Conservation (phyloP, 2,329 filamentous ascomycete genomes). For the Mollisiaceae sp. region DNA sequence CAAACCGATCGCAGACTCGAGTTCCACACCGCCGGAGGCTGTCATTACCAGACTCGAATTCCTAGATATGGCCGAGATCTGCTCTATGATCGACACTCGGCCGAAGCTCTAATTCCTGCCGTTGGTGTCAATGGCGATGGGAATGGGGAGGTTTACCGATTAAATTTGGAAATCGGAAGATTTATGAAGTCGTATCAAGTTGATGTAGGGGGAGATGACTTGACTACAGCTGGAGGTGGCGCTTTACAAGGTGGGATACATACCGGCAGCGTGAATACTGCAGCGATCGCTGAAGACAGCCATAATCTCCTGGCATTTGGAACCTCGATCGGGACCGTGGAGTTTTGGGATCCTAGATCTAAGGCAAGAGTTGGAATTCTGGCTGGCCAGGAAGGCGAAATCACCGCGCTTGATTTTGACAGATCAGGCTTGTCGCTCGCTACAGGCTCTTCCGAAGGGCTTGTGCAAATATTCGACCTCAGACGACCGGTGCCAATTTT, state of each 20-base stretch:
- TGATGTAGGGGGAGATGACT: conserved; percentile 85
- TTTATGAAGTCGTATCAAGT: conserved; percentile 96
- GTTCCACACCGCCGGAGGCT: conserved; percentile 87
- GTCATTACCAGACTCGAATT: conserved; percentile 87
- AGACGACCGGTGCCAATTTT: conserved; percentile 84
- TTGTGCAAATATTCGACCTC: conserved; percentile 90
- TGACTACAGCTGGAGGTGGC: conserved; percentile 66
- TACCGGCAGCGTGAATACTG: conserved; percentile 85
- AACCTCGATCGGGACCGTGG: conserved; percentile 91
- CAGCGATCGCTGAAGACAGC: conserved; percentile 82
- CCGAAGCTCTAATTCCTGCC: conserved; percentile 85
- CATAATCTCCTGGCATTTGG: conserved; percentile 94
- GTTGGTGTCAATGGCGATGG: conserved; percentile 88
- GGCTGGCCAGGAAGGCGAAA: conserved; percentile 69
- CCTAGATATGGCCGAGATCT: conserved; percentile 92
- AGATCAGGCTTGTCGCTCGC: conserved; percentile 83
- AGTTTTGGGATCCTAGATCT: conserved; percentile 93
- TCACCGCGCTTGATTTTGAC: conserved; percentile 88
- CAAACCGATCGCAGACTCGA: conserved; percentile 91
- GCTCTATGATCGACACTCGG: conserved; percentile 78
- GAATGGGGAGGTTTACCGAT: conserved; percentile 86
- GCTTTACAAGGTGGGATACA: conserved; percentile 86
- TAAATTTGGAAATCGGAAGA: conserved; percentile 89
- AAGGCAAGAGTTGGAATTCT: conserved; percentile 82
- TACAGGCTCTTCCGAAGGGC: conserved; percentile 84